Conservation (phyloP, 1,284 basidiomycete species). For the Heliocybe sulcata region DNA sequence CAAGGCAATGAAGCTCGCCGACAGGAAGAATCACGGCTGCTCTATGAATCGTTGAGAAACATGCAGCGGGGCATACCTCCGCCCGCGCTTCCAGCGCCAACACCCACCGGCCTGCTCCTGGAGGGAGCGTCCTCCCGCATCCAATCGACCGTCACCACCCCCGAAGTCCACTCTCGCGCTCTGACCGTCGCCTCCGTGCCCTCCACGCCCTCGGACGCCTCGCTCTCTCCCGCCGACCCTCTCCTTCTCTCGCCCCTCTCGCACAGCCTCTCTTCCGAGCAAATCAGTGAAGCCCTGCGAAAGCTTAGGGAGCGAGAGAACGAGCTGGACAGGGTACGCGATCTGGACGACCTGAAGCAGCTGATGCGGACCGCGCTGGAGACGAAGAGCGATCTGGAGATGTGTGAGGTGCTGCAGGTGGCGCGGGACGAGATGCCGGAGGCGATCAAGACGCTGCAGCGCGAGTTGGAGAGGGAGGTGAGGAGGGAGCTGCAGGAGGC, state of each 20-base stretch:
- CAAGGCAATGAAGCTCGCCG: conserved; percentile 28
- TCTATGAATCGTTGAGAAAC: conserved; percentile 3
- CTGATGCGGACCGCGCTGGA: conserved; percentile 53
- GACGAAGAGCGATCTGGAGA: conserved; percentile 52
- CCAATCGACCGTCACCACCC: neutral
- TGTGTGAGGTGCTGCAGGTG: conserved; percentile 58
- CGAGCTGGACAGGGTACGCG: conserved; percentile 41
- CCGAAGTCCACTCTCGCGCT: neutral
- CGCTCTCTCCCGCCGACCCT: neutral
- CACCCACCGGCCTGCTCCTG: conserved; percentile 9
- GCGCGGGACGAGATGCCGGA: conserved; percentile 68
- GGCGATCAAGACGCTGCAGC: conserved; percentile 70
- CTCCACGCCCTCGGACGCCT: neutral
- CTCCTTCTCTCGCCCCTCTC: conserved; percentile 13
- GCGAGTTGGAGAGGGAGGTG: conserved; percentile 50
- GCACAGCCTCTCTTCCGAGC: conserved; percentile 5
- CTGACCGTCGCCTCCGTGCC: neutral
- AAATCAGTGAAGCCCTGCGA: conserved; percentile 22
- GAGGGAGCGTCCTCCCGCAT: conserved; percentile 2
- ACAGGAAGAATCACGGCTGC: conserved; percentile 19
- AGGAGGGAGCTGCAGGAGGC: conserved; percentile 22
- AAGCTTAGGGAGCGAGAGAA: conserved; percentile 42
- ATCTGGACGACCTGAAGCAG: conserved; percentile 48
- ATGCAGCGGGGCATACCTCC: conserved; percentile 3
- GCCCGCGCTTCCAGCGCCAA: conserved; percentile 1